Percentiles rank a stretch among this genome's conserved stretches.
These are phyloP conservation scores for Leccinum fibrillosum DNA, from an alignment of 768 basidiomycete genomes.

Conservation along the genomic window DNA sequence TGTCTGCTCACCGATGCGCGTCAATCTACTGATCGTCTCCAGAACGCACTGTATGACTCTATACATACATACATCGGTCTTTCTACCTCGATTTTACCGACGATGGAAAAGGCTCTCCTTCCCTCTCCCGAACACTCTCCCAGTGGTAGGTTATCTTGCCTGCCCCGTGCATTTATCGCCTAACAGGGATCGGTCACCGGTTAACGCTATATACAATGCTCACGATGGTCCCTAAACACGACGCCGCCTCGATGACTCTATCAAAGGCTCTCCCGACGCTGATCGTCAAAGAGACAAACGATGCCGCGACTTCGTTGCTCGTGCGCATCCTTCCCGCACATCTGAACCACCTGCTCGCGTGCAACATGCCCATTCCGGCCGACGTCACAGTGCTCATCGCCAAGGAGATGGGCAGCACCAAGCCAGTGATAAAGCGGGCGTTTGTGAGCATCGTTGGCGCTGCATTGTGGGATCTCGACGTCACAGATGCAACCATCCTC, in stretches of 20 bases:
- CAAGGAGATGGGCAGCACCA: conserved; percentile 71
- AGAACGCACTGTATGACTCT: no score
- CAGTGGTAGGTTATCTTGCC: no score
- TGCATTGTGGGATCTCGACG: conserved; percentile 48
- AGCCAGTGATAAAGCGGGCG: conserved; percentile 56
- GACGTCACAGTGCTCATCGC: conserved; percentile 49
- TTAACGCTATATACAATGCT: conserved; percentile 80
- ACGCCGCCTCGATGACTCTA: conserved; percentile 44
- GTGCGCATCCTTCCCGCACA: conserved; percentile 56
- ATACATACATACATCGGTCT: no score
- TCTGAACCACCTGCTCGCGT: conserved; percentile 49
- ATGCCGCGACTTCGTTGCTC: conserved; percentile 55
- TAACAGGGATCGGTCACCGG: conserved; percentile 79
- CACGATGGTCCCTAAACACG: conserved; percentile 45
- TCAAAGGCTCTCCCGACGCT: conserved; percentile 40
- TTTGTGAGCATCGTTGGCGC: conserved; percentile 63
- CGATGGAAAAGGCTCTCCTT: no score
- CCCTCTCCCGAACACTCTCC: no score
- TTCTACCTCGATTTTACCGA: no score
- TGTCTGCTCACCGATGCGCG: no score
- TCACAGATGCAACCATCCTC: conserved; percentile 44
- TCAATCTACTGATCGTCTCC: no score
- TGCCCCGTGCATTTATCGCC: no score
- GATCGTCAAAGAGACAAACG: conserved; percentile 76
- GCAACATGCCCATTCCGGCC: conserved; percentile 38